A percentile compares a stretch with the other conserved stretches of the same genome.
Evolutionary conservation across 1,284 basidiomycete genomes (phyloP).

Genomic region (Trametes versicolor): DNA sequence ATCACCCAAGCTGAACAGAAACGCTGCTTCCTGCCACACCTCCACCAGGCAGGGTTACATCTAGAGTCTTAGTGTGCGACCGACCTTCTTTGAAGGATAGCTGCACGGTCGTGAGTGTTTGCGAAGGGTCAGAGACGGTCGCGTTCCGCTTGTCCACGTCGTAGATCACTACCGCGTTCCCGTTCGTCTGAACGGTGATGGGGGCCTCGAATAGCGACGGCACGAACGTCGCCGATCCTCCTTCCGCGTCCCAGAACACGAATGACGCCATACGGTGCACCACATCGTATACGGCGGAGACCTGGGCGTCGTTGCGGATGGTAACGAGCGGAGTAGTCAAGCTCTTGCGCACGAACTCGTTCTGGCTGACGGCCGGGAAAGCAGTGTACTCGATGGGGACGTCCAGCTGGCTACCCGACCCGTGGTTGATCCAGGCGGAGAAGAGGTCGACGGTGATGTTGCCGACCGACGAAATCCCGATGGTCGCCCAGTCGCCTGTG

Average conservation of each 20-base stretch:
- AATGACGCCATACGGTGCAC: constrained; percentile 42
- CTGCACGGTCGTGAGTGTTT: constrained; percentile 45
- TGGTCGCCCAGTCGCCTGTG: constrained; percentile 68
- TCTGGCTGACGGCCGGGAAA: constrained; percentile 57
- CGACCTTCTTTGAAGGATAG: constrained; percentile 39
- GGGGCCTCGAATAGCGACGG: constrained; percentile 36
- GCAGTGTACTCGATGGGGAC: constrained; percentile 59
- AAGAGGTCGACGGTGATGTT: constrained; percentile 65
- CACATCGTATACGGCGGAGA: constrained; percentile 48
- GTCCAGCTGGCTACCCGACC: constrained; percentile 34
- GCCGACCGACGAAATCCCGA: constrained; percentile 68
- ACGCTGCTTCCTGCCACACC: constrained; percentile 57
- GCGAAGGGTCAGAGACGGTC: constrained; percentile 68
- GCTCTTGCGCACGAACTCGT: constrained; percentile 45
- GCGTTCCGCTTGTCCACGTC: constrained; percentile 52
- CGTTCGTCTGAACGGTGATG: constrained; percentile 51
- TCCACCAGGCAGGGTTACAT: constrained; percentile 42
- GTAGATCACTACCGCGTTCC: constrained; percentile 57
- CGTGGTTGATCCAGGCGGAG: constrained; percentile 66
- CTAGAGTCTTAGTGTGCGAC: constrained; percentile 37
- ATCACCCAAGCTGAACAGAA: constrained; percentile 34
- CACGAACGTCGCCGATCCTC: constrained; percentile 39
- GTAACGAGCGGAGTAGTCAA: constrained; percentile 43
- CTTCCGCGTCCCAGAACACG: constrained; percentile 48
- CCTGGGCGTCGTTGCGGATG: constrained; percentile 48